Conservation (phyloP, 371 early-diverging fungal species). For the Rhizopus arrhizus region DNA sequence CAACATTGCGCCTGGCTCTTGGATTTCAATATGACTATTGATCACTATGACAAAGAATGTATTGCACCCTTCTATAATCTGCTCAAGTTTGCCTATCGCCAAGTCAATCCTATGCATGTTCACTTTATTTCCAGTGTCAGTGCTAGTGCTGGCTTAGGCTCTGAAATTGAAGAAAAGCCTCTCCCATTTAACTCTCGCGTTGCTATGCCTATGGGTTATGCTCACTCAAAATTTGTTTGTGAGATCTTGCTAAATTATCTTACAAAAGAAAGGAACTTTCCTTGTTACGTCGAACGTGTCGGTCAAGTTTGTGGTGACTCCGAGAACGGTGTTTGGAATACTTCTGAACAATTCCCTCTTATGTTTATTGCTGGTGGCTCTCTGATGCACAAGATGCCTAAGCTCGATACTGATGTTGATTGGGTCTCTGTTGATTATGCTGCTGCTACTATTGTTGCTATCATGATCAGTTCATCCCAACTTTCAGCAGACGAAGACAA, state of each 20-base stretch:
- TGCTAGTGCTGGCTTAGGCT: conserved; percentile 13
- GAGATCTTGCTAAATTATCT: conserved; percentile 37
- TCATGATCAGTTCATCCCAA: conserved; percentile 30
- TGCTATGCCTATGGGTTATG: conserved; percentile 48
- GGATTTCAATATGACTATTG: conserved; percentile 37
- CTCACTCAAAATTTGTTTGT: conserved; percentile 45
- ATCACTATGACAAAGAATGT: conserved; percentile 39
- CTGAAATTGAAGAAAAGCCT: conserved; percentile 26
- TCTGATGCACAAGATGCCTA: conserved; percentile 36
- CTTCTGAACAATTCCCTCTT: conserved; percentile 40
- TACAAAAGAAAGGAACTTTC: conserved; percentile 35
- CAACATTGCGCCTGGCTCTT: conserved; percentile 42
- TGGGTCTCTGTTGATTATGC: conserved; percentile 44
- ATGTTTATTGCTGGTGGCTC: conserved; percentile 44
- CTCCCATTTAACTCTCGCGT: conserved; percentile 31
- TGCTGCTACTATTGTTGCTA: conserved; percentile 31
- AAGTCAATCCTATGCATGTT: conserved; percentile 36
- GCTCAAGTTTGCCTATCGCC: conserved; percentile 36
- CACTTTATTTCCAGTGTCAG: conserved; percentile 43
- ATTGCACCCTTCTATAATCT: conserved; percentile 37
- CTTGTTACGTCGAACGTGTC: conserved; percentile 43
- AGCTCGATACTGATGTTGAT: conserved; percentile 27
- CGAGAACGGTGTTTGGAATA: conserved; percentile 46
- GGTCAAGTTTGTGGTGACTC: conserved; percentile 51
- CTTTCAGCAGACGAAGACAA: conserved; percentile 8